phyloP scores from a whole-genome alignment of 2,329 filamentous ascomycete genomes.

The Xylaria sp. region DNA sequence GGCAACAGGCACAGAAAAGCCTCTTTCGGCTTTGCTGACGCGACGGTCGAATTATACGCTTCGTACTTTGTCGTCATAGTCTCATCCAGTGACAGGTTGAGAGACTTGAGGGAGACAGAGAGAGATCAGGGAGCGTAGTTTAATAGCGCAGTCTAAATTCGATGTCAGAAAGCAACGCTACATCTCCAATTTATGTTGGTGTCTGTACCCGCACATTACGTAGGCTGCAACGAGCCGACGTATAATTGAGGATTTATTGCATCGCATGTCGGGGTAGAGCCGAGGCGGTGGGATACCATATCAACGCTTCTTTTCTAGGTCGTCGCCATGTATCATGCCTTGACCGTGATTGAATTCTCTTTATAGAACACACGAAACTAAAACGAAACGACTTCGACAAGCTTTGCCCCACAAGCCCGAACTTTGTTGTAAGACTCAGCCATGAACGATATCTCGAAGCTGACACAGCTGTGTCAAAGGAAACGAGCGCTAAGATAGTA shows the following conservation, averaged over 20 bases:
- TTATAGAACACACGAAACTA: slow-evolving; percentile 8
- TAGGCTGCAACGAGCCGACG: slow-evolving; percentile 11
- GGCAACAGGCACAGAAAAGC: slow-evolving; percentile 22
- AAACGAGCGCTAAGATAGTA: slow-evolving; percentile 12
- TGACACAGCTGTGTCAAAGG: background rate
- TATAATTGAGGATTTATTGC: slow-evolving; percentile 19
- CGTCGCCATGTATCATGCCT: background rate
- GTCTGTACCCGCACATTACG: too few relatives aligned
- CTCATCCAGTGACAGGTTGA: slow-evolving; percentile 25
- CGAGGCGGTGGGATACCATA: slow-evolving; percentile 6
- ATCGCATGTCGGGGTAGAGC: slow-evolving; percentile 17
- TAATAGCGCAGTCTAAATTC: slow-evolving; percentile 31
- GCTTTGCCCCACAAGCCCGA: background rate
- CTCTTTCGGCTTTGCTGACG: slow-evolving; percentile 13
- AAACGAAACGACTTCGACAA: slow-evolving; percentile 4
- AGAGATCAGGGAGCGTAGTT: background rate
- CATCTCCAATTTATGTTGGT: slow-evolving; percentile 18
- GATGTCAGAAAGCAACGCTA: slow-evolving; percentile 22
- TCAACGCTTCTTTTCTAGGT: background rate
- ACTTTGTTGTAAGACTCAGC: background rate
- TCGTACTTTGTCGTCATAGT: slow-evolving; percentile 8
- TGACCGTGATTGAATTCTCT: slow-evolving; percentile 14
- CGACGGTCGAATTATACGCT: slow-evolving; percentile 7
- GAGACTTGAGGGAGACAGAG: too few relatives aligned
- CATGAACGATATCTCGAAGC: background rate